Base-by-base conservation (phyloP, 768 basidiomycete genomes). In the Termitomyces sp. region DNA sequence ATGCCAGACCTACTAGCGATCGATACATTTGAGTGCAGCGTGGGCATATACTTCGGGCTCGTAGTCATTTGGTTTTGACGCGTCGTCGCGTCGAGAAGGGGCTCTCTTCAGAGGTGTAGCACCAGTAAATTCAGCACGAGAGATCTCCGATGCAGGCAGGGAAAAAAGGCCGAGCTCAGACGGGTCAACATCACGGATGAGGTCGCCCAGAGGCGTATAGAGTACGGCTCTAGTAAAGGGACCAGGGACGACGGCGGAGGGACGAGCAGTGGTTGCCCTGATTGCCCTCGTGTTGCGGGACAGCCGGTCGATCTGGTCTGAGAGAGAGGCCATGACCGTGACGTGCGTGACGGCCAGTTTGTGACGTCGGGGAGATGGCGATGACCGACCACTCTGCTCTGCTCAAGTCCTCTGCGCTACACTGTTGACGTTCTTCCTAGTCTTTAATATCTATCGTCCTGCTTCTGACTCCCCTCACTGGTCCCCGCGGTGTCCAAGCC, bases 121-220 rank as follows among this genome's bases (percentile, higher is more conserved):
- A 6, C 84, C 86, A 47, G 78, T 73, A 64, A 90, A 88, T 58
- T 84, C 80, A 22, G 80, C 80, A 54, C 90, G 86, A 13, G 81
- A 73, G 36, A 92, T 75, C 64, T 84, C 73, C 9, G 71, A 64
- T 28, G 68, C 62, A 45, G 69, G 73, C 53, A 90, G 77, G 7
- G 79, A 83, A 72, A 92, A 91, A 26, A 92, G 82, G 38, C 90
- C 90, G 28, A 90, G 78, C 66, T 92, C 90, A 6, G 89, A 83
- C 9, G 85, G 76, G 62, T 92, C 89, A 59, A 86, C 77, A 64
- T 92, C 90, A 65, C 90, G 88, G 59, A 91, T 89, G 60, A 92
- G 82, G 65, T 91, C 86, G 44, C 85, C 85, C 9, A 92, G 79
- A 52, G 79, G 71, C 0, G 83, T 77, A 20, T 77, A 62, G 26